Conservation (phyloP, 495 filamentous ascomycete genomes). For the Trypethelium eluteriae region DNA sequence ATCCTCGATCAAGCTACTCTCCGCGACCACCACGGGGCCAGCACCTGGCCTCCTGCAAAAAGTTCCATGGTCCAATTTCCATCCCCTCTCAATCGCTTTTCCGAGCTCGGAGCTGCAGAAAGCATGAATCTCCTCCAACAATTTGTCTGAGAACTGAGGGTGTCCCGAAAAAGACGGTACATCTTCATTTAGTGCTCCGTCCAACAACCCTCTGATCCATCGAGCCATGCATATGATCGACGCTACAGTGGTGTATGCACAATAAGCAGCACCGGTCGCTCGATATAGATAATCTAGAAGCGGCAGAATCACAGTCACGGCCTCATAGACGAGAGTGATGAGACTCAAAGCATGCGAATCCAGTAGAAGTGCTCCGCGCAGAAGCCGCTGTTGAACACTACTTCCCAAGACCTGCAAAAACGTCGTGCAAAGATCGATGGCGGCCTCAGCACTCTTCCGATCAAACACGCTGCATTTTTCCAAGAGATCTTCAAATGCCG, state of each 20-base stretch:
- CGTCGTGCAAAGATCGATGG: background rate
- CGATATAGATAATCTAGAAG: constrained; percentile 4
- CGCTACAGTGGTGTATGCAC: background rate
- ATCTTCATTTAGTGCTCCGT: background rate
- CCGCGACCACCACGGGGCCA: no score
- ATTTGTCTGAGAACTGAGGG: background rate
- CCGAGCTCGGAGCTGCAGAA: background rate
- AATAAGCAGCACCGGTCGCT: background rate
- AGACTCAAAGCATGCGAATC: background rate
- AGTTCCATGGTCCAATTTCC: background rate
- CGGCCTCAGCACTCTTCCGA: background rate
- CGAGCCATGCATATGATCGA: background rate
- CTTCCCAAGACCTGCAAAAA: background rate
- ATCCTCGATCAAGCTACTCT: background rate
- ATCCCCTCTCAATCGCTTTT: background rate
- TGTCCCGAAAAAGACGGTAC: background rate
- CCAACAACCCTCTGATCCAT: background rate
- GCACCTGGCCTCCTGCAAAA: background rate
- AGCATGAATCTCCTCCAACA: background rate
- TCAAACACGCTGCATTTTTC: background rate
- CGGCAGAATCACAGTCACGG: background rate
- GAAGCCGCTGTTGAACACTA: background rate
- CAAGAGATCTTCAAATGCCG: background rate
- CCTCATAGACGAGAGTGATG: background rate
- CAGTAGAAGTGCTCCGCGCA: background rate